These are phyloP conservation scores for Castanea sativa DNA, from an alignment of 306 rosid genomes.

Conservation along the genomic window DNA sequence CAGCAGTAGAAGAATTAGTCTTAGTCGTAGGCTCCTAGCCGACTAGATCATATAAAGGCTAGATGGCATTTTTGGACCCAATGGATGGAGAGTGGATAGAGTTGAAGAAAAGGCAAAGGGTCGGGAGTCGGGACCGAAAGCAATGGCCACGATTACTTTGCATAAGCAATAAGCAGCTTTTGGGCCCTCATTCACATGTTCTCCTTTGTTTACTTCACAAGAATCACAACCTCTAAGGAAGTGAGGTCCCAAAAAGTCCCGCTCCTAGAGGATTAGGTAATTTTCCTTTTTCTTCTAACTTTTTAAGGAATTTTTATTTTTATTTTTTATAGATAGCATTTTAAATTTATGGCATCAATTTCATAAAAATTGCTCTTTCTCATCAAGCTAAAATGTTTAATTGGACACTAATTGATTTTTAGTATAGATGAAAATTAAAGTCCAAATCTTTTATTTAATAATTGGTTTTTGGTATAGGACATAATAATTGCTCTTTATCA, in stretches of 20 bases:
- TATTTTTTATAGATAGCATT: too few relatives aligned
- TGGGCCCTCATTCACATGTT: constrained; percentile 66
- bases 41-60: background rate
- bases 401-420: fast-evolving
- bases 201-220: constrained; percentile 16
- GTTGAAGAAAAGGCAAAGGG: constrained; percentile 1
- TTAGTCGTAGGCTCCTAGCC: too few relatives aligned
- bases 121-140: constrained; percentile 17
- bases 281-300: background rate
- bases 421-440: too few relatives aligned
- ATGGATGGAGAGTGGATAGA: background rate
- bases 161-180: constrained; percentile 40
- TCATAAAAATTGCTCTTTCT: too few relatives aligned
- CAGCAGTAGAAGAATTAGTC: too few relatives aligned
- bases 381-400: fast-evolving
- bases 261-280: background rate
- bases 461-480: too few relatives aligned
- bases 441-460: too few relatives aligned
- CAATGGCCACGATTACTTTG: constrained; percentile 25
- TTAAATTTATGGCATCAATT: too few relatives aligned
- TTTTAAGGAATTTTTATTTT: background rate
- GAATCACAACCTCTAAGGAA: background rate
- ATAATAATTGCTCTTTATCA: too few relatives aligned
- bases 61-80: background rate
- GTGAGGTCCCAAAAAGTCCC: constrained; percentile 17